These are phyloP conservation scores for Hemerocallis citrina DNA, from an alignment of 106 monocot species.

Conservation along the genomic window DNA sequence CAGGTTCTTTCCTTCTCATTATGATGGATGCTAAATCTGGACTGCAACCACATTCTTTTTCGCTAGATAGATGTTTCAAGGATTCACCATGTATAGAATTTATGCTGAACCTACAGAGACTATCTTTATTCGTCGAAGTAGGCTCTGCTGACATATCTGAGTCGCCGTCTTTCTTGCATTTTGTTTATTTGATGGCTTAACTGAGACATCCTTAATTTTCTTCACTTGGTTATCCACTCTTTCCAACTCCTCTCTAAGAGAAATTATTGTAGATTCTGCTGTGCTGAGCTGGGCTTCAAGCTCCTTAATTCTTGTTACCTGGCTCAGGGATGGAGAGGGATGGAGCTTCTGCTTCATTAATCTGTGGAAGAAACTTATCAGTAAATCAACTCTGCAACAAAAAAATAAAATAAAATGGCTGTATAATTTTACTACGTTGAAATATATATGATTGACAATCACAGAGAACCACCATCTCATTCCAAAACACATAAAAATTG, in stretches of 20 bases:
- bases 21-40: conserved; percentile 52
- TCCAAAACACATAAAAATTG: too few relatives aligned
- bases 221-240: conserved; percentile 12
- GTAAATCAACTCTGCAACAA: too few relatives aligned
- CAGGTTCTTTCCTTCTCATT: conserved; percentile 44
- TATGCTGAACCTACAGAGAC: background rate
- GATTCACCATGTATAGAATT: conserved; percentile 8
- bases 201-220: background rate
- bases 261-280: conserved; percentile 17
- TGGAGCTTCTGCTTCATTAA: conserved; percentile 15
- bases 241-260: conserved; percentile 18
- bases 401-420: too few relatives aligned
- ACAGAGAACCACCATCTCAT: too few relatives aligned
- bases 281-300: conserved; percentile 18
- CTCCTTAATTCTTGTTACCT: conserved; percentile 17
- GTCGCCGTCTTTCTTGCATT: background rate
- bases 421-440: too few relatives aligned
- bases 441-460: too few relatives aligned
- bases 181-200: conserved; percentile 10
- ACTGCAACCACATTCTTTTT: conserved; percentile 13
- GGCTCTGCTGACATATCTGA: background rate
- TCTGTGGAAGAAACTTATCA: conserved; percentile 10
- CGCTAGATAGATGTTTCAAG: conserved; percentile 7
- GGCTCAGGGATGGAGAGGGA: background rate
- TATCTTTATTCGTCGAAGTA: background rate